Conservation (phyloP, 2,329 filamentous ascomycete genomes). For the Pseudocercospora pini-densiflorae region DNA sequence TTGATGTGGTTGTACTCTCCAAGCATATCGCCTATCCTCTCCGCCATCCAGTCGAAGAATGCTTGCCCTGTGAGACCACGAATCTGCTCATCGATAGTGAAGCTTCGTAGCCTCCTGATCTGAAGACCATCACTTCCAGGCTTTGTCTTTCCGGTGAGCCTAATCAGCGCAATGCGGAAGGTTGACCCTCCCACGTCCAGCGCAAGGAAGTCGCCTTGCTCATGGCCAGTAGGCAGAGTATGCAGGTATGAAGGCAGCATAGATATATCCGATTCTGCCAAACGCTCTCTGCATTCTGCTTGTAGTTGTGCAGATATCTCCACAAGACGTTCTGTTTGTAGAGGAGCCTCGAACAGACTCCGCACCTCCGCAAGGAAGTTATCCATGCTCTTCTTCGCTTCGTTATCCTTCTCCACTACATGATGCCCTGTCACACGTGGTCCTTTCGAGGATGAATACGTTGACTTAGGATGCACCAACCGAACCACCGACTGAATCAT, state of each 20-base stretch:
- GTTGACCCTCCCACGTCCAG: conserved; percentile 71
- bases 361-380: conserved; percentile 51
- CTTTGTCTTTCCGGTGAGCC: conserved; percentile 51
- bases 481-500: conserved; percentile 32
- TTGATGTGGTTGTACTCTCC: conserved; percentile 45
- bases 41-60: conserved; percentile 72
- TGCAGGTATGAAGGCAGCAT: conserved; percentile 71
- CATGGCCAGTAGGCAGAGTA: conserved; percentile 62
- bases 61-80: conserved; percentile 58
- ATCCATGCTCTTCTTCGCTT: conserved; percentile 52
- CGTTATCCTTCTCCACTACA: conserved; percentile 42
- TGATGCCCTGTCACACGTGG: conserved; percentile 34
- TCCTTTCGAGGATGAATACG: conserved; percentile 32
- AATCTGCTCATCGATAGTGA: conserved; percentile 61
- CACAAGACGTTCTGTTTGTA: conserved; percentile 47
- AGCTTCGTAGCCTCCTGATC: conserved; percentile 60
- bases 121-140: conserved; percentile 50
- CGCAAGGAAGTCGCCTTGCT: conserved; percentile 64
- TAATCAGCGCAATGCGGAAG: conserved; percentile 65
- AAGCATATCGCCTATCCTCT: conserved; percentile 61
- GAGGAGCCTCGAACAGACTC: conserved; percentile 49
- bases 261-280: conserved; percentile 61
- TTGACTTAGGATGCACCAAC: conserved; percentile 23
- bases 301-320: conserved; percentile 51
- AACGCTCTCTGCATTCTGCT: conserved; percentile 58